Base-by-base conservation (phyloP, 495 filamentous ascomycete species). In the Penicillium dipodomyicola region DNA sequence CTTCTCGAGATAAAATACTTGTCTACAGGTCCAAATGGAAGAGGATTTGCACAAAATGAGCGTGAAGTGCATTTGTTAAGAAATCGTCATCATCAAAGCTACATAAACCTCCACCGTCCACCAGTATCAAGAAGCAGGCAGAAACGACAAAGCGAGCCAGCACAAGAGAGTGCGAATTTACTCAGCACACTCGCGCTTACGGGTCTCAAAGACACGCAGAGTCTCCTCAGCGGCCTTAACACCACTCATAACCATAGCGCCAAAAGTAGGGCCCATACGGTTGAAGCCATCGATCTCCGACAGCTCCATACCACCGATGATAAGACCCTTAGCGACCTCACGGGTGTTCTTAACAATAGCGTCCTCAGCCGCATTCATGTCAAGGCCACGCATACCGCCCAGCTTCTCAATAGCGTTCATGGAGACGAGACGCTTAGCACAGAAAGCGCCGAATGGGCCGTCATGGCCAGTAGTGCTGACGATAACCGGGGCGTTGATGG, bases 221-320 rank as follows among this genome's bases (percentile, higher is more conserved):
- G 86, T 86, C 75, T 91, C 90, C 77, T 96, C 89, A 37, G 91
- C 91, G 63, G 91, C 91, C 77, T 92, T 92, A 56, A 94, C 89
- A 65, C 91, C 91, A 57, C 78, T 84, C 40, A 94, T 77, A 15
- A 83, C 88, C 91, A 95, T 95, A 41, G 90, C 89, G 48, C 88
- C 87, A 66, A 90, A 90, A 17, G 86, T 90, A 37, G 84, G 83
- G 14, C 79, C 89, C 89, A 92, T 94, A 53, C 90, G 84, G 74
- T 93, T 93, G 50, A 88, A 89, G 23, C 89, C 91, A 65, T 96
- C 91, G 37, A 95, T 85, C 76, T 96, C 91, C 57, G 86, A 88
- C 67, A 95, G 73, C 75, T 96, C 91, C 91, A 96, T 96, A 23
- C 91, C 91, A 51, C 91, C 91, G n/a, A 93, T 87, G 62, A 95